Conservation (phyloP, 2,329 filamentous ascomycete species). For the Ophiostoma tasmaniense region DNA sequence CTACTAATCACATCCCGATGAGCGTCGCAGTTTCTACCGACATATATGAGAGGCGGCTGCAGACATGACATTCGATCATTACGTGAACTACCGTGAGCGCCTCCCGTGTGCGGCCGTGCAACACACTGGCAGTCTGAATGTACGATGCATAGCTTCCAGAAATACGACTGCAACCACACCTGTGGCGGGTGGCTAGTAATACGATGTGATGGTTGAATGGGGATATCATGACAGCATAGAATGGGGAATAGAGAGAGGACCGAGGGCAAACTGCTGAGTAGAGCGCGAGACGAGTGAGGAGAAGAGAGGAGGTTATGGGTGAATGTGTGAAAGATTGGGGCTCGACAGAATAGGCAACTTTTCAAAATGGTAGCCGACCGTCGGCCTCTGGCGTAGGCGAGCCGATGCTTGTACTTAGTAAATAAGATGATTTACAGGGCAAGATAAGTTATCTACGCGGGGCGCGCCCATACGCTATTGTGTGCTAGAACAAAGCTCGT, state of each 20-base stretch:
- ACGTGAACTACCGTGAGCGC: neutral
- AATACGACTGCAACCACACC: constrained; percentile 1
- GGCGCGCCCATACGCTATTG: neutral
- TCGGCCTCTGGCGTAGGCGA: neutral
- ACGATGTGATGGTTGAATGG: neutral
- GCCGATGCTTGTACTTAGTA: neutral
- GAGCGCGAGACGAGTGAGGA: neutral
- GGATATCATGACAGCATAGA: neutral
- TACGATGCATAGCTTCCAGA: neutral
- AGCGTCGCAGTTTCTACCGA: neutral
- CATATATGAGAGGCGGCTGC: neutral
- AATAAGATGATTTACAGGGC: neutral
- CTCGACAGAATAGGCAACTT: neutral
- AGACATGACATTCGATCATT: neutral
- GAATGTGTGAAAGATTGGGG: neutral
- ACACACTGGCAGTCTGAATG: neutral
- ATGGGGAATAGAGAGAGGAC: neutral
- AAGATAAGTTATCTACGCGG: neutral
- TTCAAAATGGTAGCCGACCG: neutral
- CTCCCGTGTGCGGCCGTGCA: neutral
- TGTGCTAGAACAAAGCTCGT: neutral
- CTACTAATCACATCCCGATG: neutral
- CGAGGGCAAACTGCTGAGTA: neutral
- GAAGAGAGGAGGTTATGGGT: no score
- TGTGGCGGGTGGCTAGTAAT: constrained; percentile 1